Evolutionary conservation across 23 red algal genomes (phyloP).

Genomic region (Agarophyton chilense): DNA sequence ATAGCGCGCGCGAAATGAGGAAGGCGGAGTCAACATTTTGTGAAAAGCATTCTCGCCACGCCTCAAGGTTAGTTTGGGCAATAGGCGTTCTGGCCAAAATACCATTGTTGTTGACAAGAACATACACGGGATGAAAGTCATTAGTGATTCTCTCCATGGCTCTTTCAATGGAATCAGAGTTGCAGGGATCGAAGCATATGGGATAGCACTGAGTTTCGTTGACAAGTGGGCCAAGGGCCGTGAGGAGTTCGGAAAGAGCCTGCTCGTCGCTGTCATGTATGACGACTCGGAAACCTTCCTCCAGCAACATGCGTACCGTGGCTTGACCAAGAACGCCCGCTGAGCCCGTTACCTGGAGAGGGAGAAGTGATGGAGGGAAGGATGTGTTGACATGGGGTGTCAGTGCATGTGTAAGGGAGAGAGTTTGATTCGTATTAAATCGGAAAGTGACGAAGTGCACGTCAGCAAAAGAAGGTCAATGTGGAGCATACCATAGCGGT

Average conservation of each 20-base stretch:
- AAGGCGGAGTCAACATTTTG: constrained; percentile 96
- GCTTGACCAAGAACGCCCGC: constrained; percentile 95
- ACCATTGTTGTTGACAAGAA: constrained; percentile 97
- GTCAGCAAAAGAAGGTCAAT: background rate
- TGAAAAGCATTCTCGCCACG: constrained; percentile 90
- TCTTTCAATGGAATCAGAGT: constrained; percentile 77
- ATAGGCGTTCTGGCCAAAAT: constrained; percentile 74
- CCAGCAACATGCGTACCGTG: constrained; percentile 88
- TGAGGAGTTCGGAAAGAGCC: constrained; percentile 80
- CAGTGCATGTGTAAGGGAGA: background rate
- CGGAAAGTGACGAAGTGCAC: background rate
- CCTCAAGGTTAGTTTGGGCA: constrained; percentile 74
- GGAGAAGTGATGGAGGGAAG: background rate
- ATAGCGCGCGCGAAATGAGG: constrained; percentile 79
- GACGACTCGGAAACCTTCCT: constrained; percentile 93
- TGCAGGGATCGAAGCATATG: constrained; percentile 94
- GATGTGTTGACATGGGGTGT: background rate
- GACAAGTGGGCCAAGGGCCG: constrained; percentile 72
- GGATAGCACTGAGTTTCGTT: constrained; percentile 81
- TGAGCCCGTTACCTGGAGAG: constrained; percentile 86
- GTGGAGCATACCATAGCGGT: constrained; percentile 84
- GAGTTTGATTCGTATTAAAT: background rate
- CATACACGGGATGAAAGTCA: constrained; percentile 91
- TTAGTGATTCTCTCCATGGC: constrained; percentile 77
- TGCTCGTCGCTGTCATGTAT: constrained; percentile 91